Percentiles rank a stretch among this genome's conserved stretches.
Conservation (phyloP, 1,284 basidiomycete genomes). For the Ustilago vetiveriae region DNA sequence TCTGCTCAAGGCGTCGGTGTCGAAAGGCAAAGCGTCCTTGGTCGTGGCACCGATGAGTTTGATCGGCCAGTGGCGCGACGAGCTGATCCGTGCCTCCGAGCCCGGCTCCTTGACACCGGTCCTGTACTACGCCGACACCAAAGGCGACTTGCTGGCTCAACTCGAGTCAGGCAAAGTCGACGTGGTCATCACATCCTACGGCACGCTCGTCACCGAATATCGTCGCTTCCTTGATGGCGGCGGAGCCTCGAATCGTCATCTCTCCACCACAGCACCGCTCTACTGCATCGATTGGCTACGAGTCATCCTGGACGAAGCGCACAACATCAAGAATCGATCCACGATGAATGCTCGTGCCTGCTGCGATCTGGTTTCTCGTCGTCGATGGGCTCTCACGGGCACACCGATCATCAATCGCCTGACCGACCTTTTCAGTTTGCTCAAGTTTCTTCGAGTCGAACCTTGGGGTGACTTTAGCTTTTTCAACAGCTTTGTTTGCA, state of each 20-base stretch:
- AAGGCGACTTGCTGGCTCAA: slow-evolving; percentile 76
- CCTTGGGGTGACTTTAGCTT: slow-evolving; percentile 75
- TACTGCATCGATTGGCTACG: slow-evolving; percentile 63
- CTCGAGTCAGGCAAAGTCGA: slow-evolving; percentile 72
- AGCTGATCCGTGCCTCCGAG: slow-evolving; percentile 75
- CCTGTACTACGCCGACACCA: slow-evolving; percentile 79
- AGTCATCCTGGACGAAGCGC: slow-evolving; percentile 79
- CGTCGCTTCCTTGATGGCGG: slow-evolving; percentile 47
- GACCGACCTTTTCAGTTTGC: slow-evolving; percentile 79
- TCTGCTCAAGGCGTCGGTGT: slow-evolving; percentile 36
- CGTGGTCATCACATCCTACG: slow-evolving; percentile 89
- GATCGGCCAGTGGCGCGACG: slow-evolving; percentile 88
- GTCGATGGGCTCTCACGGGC: slow-evolving; percentile 91
- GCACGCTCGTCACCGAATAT: slow-evolving; percentile 68
- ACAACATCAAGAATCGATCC: slow-evolving; percentile 89
- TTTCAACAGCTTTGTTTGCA: slow-evolving; percentile 65
- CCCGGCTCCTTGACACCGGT: slow-evolving; percentile 74
- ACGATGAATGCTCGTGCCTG: slow-evolving; percentile 91
- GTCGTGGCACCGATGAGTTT: slow-evolving; percentile 93
- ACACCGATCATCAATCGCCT: slow-evolving; percentile 93
- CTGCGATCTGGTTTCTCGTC: slow-evolving; percentile 80
- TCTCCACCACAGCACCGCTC: slow-evolving; percentile 39
- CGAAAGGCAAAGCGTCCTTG: slow-evolving; percentile 73
- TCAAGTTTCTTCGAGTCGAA: slow-evolving; percentile 80
- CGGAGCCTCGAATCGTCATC: slow-evolving; percentile 31